Evolutionary conservation across 192 early-diverging fungal genomes (phyloP).

Genomic region (Dimargaris cristalligena): DNA sequence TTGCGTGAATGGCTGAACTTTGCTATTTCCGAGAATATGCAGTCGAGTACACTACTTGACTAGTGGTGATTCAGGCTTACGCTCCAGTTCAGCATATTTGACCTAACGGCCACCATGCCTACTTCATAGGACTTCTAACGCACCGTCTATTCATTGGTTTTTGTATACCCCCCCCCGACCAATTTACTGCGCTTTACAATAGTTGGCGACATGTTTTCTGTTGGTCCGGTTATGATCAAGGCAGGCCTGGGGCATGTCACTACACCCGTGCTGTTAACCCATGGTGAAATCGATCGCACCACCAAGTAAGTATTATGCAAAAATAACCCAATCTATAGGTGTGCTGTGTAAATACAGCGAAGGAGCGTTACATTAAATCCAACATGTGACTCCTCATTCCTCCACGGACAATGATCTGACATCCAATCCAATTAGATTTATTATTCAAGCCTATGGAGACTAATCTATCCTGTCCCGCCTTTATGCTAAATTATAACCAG

Average conservation of each 20-base stretch:
- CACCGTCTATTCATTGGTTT: neutral
- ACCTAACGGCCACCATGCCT: conserved; percentile 20
- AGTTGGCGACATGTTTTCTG: conserved; percentile 3
- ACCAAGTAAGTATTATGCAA: conserved; percentile 13
- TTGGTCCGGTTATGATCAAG: conserved; percentile 16
- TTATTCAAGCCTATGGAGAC: neutral
- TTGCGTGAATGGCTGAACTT: too few relatives aligned
- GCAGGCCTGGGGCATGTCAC: conserved; percentile 10
- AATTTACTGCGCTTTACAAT: too few relatives aligned
- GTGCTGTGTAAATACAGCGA: neutral
- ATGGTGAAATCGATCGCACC: conserved; percentile 23
- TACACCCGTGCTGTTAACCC: conserved; percentile 24
- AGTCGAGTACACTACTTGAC: conserved; percentile 19
- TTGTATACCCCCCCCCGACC: neutral
- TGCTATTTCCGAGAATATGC: too few relatives aligned
- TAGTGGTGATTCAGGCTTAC: conserved; percentile 17
- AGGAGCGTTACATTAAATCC: neutral
- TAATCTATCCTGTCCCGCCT: neutral
- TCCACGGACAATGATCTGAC: neutral
- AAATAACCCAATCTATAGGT: neutral
- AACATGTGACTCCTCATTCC: neutral
- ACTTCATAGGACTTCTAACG: conserved; percentile 14
- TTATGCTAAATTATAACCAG: neutral
- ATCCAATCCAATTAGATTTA: neutral
- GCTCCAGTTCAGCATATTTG: conserved; percentile 17